These are phyloP conservation scores for Funneliformis caledonium DNA, from an alignment of 371 early-diverging fungal genomes.

Conservation along the genomic window DNA sequence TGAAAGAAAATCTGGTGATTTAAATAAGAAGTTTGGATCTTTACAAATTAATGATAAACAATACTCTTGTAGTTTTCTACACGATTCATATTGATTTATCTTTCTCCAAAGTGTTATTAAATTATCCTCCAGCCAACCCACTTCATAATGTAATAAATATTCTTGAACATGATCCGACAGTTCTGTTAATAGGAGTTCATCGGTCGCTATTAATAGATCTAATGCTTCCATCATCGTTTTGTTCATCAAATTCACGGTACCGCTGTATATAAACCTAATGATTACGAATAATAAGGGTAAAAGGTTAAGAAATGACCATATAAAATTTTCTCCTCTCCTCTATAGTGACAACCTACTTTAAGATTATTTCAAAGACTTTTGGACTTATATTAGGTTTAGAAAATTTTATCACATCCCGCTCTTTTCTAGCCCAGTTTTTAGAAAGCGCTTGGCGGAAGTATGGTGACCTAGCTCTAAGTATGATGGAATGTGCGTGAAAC, in stretches of 20 bases:
- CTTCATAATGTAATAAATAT: conserved; percentile 23
- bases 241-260: neutral
- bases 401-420: neutral
- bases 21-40: conserved; percentile 25
- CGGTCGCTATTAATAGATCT: conserved; percentile 31
- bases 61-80: conserved; percentile 36
- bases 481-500: conserved; percentile 44
- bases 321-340: neutral
- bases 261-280: conserved; percentile 35
- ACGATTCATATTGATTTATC: conserved; percentile 12
- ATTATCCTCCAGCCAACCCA: conserved; percentile 28
- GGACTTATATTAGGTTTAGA: conserved; percentile 34
- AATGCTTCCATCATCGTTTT: conserved; percentile 11
- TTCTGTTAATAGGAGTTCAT: conserved; percentile 36
- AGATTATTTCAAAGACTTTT: conserved; percentile 34
- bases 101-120: conserved; percentile 6
- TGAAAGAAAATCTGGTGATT: conserved; percentile 11
- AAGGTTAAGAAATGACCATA: neutral
- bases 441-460: conserved; percentile 36
- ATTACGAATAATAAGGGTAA: too few species aligned
- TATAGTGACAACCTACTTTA: neutral
- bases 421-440: conserved; percentile 34
- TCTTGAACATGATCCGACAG: conserved; percentile 21
- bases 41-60: conserved; percentile 34
- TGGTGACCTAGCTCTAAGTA: conserved; percentile 38